These are phyloP conservation scores for Aspergillus felis DNA, from an alignment of 2,329 filamentous ascomycete genomes.

Conservation along the genomic window DNA sequence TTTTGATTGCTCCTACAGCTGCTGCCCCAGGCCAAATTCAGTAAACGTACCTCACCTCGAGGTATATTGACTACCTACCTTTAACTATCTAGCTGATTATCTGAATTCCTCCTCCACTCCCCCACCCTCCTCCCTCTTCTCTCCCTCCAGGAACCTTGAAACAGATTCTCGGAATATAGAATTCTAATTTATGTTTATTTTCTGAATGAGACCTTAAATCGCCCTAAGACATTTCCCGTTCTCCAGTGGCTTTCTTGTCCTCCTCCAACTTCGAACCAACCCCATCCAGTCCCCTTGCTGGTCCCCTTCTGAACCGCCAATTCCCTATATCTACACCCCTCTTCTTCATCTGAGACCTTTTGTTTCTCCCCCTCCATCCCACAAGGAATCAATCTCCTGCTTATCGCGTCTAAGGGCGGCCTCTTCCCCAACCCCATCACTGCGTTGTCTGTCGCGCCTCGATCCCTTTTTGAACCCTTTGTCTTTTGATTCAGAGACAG, in stretches of 20 bases:
- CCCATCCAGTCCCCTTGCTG: conserved; percentile 18
- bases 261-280: conserved; percentile 10
- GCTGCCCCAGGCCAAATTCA: neutral
- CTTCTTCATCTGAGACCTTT: conserved; percentile 17
- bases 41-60: neutral
- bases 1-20: neutral
- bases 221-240: conserved; percentile 16
- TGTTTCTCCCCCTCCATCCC: neutral
- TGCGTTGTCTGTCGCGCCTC: conserved; percentile 2
- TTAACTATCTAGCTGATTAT: neutral
- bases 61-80: neutral
- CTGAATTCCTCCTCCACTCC: neutral
- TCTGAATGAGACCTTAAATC: conserved; percentile 3
- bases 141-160: conserved; percentile 3
- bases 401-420: conserved; percentile 14
- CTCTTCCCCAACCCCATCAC: conserved; percentile 6
- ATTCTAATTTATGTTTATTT: neutral
- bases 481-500: conserved; percentile 18
- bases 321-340: conserved; percentile 19
- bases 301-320: conserved; percentile 4
- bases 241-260: conserved; percentile 1
- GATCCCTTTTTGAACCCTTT: conserved; percentile 1
- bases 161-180: neutral
- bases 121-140: neutral
- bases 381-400: conserved; percentile 7